Percentiles rank a stretch among this genome's conserved stretches.
Evolutionary conservation across 1,284 basidiomycete species (phyloP).

Genomic region (Ganoderma lucidum): DNA sequence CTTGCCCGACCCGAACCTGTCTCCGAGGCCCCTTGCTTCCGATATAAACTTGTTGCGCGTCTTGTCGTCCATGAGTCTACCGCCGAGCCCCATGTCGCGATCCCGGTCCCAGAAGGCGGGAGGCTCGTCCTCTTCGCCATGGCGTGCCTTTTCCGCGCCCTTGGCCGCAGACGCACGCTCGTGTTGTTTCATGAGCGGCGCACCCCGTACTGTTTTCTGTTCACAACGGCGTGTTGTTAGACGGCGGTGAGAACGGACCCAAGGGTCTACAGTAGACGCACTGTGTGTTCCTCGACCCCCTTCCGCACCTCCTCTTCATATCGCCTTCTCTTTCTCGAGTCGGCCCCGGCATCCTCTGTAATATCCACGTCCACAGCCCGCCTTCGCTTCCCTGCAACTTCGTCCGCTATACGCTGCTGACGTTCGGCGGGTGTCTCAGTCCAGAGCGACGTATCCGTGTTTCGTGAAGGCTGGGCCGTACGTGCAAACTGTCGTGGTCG

Average conservation of each 20-base stretch:
- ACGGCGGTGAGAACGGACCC: neutral
- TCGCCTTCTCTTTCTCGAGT: constrained; percentile 59
- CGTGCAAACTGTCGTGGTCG: constrained; percentile 83
- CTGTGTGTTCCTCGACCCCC: constrained; percentile 84
- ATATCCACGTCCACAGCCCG: constrained; percentile 58
- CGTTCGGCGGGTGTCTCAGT: constrained; percentile 93
- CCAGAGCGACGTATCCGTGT: constrained; percentile 77
- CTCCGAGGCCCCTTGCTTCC: constrained; percentile 81
- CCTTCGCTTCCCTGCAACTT: constrained; percentile 85
- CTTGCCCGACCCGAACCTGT: constrained; percentile 80
- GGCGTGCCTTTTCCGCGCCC: constrained; percentile 44
- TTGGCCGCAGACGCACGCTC: constrained; percentile 37
- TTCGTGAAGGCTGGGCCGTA: constrained; percentile 54
- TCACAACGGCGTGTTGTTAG: constrained; percentile 1
- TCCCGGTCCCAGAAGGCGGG: constrained; percentile 88
- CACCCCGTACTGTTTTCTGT: constrained; percentile 71
- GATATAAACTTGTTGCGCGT: constrained; percentile 79
- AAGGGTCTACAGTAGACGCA: constrained; percentile 49
- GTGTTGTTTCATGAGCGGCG: constrained; percentile 78
- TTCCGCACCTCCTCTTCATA: constrained; percentile 73
- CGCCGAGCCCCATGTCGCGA: constrained; percentile 86
- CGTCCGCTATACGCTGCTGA: constrained; percentile 85
- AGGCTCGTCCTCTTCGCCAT: constrained; percentile 58
- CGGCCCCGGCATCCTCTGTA: constrained; percentile 51
- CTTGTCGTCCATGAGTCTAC: constrained; percentile 85